Base-by-base conservation (phyloP, 768 basidiomycete species). In the Leccinum pellstonianum region DNA sequence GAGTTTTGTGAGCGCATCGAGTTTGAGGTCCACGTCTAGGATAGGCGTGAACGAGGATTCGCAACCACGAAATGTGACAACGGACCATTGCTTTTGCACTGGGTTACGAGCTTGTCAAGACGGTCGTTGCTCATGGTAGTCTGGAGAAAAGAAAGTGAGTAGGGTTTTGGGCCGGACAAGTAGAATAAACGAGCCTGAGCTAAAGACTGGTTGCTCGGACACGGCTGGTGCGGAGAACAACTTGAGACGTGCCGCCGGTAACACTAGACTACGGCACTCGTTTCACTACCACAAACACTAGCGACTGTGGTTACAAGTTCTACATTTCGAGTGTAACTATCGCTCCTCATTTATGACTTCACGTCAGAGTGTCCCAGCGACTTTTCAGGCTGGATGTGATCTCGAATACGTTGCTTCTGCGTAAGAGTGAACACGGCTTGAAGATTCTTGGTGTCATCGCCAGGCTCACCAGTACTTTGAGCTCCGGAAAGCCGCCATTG, bases 401-500 rank as follows among this genome's bases (percentile, higher is more conserved):
- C 91, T 38, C 95, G 83, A 64, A 97, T 84, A 52, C 89, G 83
- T 70, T 96, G 95, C 75, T 98, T 98, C 90, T 96, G 73, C 38
- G 51, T 17, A 52, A 48, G 35, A 35, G 21, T 59, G 38, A 59
- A 25, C 58, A 61, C 48, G 53, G 59, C 41, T 29, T 29, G 27
- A 50, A 33, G 31, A 33, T 33, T 37, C 57, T 52, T 23, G 56
- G 33, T 41, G 52, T 49, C 53, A 47, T 43, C 23, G 23, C 49
- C 17, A 31, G 17, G 77, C 87, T 70, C 69, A 93, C 93, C 69
- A 95, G 77, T 23, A 82, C 78, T 73, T 93, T 95, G 62, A 94
- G 77, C 75, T 97, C 95, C 0, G 95, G 95, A 68, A 98, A 98
- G 2, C 92, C 90, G 43, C 91, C 92, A 71, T 95, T 91, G 23